These are phyloP conservation scores for Hyaloperonospora arabidopsidis DNA, from an alignment of 352 stramenopile species.

Conservation along the genomic window DNA sequence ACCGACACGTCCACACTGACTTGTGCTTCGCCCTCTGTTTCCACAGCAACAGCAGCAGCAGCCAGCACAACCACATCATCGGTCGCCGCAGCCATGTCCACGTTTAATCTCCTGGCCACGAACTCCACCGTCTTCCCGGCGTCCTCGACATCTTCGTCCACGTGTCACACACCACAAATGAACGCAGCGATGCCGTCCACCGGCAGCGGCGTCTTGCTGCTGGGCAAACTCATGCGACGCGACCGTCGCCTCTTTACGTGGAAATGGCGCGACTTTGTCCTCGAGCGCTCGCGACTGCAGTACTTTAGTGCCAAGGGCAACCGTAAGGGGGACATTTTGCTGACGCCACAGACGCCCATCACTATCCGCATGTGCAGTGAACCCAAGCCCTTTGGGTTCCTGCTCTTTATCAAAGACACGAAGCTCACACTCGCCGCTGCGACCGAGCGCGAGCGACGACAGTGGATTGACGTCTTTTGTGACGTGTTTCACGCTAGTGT, in stretches of 20 bases:
- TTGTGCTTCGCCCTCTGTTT: background rate
- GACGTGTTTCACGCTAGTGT: conserved; percentile 72
- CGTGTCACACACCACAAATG: background rate
- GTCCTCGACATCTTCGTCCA: background rate
- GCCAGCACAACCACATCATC: too few relatives aligned
- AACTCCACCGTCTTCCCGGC: conserved; percentile 2
- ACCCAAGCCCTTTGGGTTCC: conserved; percentile 62
- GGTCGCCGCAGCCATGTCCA: background rate
- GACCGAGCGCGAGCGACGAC: conserved; percentile 58
- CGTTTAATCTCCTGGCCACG: conserved; percentile 4
- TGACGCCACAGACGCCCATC: conserved; percentile 59
- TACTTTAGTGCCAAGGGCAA: conserved; percentile 74
- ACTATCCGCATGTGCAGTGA: conserved; percentile 60
- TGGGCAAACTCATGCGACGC: conserved; percentile 67
- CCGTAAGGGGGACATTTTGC: conserved; percentile 62
- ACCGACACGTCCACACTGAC: too few relatives aligned
- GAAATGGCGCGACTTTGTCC: conserved; percentile 78
- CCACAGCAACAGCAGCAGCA: too few relatives aligned
- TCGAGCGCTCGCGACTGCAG: conserved; percentile 60
- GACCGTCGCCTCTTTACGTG: conserved; percentile 74
- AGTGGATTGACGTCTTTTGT: conserved; percentile 76
- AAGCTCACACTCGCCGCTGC: conserved; percentile 69
- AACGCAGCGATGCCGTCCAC: conserved; percentile 7
- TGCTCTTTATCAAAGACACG: conserved; percentile 73
- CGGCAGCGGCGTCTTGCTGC: conserved; percentile 34